Evolutionary conservation across 495 filamentous ascomycete species (phyloP).

Genomic region (Trichoderma reesei): DNA sequence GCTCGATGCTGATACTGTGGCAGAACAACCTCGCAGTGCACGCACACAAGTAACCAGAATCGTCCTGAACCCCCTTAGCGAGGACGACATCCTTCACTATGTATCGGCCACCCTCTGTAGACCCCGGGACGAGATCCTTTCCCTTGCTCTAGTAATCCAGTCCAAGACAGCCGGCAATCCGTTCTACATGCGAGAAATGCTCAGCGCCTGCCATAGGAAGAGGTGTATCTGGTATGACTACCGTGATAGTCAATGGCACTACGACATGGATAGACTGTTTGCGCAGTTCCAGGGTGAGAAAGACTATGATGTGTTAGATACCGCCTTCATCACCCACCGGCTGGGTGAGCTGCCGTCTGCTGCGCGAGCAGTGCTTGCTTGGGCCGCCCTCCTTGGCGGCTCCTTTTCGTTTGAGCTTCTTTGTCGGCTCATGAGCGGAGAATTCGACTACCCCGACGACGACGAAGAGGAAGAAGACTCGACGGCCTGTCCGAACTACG

Average conservation of each 20-base stretch:
- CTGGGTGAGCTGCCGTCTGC: slow-evolving; percentile 65
- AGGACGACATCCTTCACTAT: slow-evolving; percentile 67
- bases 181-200: slow-evolving; percentile 83
- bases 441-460: slow-evolving; percentile 48
- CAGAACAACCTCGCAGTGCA: slow-evolving; percentile 32
- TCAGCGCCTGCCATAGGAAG: slow-evolving; percentile 77
- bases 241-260: slow-evolving; percentile 69
- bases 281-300: slow-evolving; percentile 66
- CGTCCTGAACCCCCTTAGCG: slow-evolving; percentile 53
- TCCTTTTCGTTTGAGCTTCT: slow-evolving; percentile 72
- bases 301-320: slow-evolving; percentile 68
- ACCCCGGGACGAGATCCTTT: slow-evolving; percentile 47
- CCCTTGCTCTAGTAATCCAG: slow-evolving; percentile 63
- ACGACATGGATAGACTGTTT: slow-evolving; percentile 72
- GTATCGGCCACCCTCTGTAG: slow-evolving; percentile 64
- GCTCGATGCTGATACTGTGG: slow-evolving; percentile 27
- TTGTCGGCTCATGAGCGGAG: slow-evolving; percentile 62
- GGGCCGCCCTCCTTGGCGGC: slow-evolving; percentile 71
- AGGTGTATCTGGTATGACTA: slow-evolving; percentile 85
- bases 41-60: slow-evolving; percentile 53
- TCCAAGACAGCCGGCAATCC: slow-evolving; percentile 76
- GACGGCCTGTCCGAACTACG: slow-evolving; percentile 13
- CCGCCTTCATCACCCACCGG: slow-evolving; percentile 66
- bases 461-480: too few relatives aligned
- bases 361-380: slow-evolving; percentile 69